A percentile compares a stretch with the other conserved stretches of the same genome.
Evolutionary conservation across 2,329 filamentous ascomycete genomes (phyloP).

Genomic region (Aureobasidium uvarum): DNA sequence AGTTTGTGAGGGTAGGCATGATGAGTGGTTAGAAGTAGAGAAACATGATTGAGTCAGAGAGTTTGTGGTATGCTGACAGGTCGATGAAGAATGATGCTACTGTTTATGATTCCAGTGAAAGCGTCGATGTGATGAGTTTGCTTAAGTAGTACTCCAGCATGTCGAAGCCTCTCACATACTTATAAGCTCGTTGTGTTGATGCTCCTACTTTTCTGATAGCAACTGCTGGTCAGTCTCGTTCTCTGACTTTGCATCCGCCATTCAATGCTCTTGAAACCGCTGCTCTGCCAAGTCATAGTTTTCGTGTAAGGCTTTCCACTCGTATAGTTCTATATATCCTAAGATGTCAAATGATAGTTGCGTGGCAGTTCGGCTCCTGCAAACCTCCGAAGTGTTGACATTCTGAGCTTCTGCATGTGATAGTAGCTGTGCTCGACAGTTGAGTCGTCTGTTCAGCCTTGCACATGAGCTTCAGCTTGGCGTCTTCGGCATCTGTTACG

Average conservation of each 20-base stretch:
- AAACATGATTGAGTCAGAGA: not conserved
- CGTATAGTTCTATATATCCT: not conserved
- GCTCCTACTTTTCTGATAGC: not conserved
- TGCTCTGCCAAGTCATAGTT: not conserved
- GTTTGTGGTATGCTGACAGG: not conserved
- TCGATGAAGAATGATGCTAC: not conserved
- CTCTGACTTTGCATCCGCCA: not conserved
- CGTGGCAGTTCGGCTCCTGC: not conserved
- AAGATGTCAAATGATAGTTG: not conserved
- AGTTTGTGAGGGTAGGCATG: slow-evolving; percentile 19
- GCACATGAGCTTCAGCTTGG: not conserved
- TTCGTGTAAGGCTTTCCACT: not conserved
- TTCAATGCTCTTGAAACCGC: no score
- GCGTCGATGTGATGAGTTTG: not conserved
- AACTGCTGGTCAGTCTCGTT: not conserved
- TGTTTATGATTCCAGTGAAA: not conserved
- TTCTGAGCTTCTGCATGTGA: not conserved
- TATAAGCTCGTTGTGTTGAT: not conserved
- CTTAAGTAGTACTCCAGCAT: not conserved
- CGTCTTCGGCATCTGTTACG: no score
- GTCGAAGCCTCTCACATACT: not conserved
- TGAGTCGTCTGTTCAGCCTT: not conserved
- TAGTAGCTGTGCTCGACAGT: not conserved
- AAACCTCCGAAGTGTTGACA: not conserved
- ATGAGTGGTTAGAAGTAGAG: not conserved